Evolutionary conservation across 306 rosid species (phyloP).

Genomic region (Vicia villosa): DNA sequence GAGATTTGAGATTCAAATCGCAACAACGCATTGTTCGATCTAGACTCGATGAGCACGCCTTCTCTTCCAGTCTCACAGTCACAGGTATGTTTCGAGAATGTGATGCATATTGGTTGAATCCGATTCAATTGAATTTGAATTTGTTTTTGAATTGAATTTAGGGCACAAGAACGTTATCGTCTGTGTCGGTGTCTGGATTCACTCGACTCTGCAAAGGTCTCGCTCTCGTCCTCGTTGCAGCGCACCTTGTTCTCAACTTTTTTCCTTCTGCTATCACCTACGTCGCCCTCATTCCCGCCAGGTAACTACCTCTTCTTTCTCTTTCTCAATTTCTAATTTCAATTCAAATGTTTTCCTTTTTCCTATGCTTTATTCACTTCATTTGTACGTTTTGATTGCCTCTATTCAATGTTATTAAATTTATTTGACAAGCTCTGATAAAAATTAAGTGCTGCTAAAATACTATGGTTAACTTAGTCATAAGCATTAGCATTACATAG

Average conservation of each 20-base stretch:
- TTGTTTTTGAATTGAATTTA: not conserved
- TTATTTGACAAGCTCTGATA: not conserved
- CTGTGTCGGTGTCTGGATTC: slow-evolving; percentile 61
- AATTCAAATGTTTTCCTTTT: not conserved
- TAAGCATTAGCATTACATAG: slow-evolving; percentile 1
- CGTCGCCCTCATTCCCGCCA: slow-evolving; percentile 92
- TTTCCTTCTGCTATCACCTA: slow-evolving; percentile 63
- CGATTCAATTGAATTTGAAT: not conserved
- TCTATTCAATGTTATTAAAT: not conserved
- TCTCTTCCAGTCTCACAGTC: slow-evolving; percentile 13
- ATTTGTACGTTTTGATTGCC: not conserved
- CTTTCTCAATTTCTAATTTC: not conserved
- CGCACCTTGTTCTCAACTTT: slow-evolving; percentile 67
- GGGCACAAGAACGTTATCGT: slow-evolving; percentile 40
- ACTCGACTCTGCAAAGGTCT: slow-evolving; percentile 86
- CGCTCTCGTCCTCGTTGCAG: slow-evolving; percentile 57
- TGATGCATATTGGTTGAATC: too few species aligned
- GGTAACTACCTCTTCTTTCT: slow-evolving; percentile 35
- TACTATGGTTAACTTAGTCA: not conserved
- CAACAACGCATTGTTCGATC: not conserved
- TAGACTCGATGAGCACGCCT: slow-evolving; percentile 16
- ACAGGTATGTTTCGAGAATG: not conserved
- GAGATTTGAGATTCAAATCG: not conserved
- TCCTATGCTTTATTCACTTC: not conserved
- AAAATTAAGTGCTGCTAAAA: not conserved